Conservation (phyloP, 257 asterid genomes). For the Salvia splendens region DNA sequence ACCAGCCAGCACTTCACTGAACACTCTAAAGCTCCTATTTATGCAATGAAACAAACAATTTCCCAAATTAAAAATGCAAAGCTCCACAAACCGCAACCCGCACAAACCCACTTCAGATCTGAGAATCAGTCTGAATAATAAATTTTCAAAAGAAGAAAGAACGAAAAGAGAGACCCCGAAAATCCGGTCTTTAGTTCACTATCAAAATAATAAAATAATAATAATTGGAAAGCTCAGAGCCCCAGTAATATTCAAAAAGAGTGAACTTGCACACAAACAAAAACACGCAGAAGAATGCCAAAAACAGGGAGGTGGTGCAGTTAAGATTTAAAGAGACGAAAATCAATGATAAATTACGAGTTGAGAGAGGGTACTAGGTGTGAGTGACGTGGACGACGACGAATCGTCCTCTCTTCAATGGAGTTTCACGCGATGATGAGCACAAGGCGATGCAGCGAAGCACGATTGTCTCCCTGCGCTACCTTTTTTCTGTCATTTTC, state of each 20-base stretch:
- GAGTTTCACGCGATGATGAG: slow-evolving; percentile 23
- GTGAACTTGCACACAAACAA: slow-evolving; percentile 30
- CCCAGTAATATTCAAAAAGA: slow-evolving; percentile 15
- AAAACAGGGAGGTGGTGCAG: slow-evolving; percentile 21
- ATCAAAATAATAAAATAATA: background rate
- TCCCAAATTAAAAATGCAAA: slow-evolving; percentile 19
- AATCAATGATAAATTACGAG: background rate
- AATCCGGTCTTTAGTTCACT: background rate
- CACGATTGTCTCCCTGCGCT: background rate
- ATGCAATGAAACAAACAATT: slow-evolving; percentile 20
- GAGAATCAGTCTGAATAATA: slow-evolving; percentile 8
- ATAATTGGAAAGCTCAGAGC: background rate
- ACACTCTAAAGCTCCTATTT: slow-evolving; percentile 36
- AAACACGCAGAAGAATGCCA: slow-evolving; percentile 33
- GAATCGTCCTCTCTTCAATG: slow-evolving; percentile 36
- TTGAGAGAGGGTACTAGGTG: slow-evolving; percentile 29
- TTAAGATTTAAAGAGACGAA: slow-evolving; percentile 18
- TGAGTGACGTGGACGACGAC: slow-evolving; percentile 27
- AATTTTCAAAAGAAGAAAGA: background rate
- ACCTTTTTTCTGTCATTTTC: too few relatives aligned
- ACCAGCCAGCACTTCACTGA: slow-evolving; percentile 9
- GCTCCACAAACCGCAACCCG: slow-evolving; percentile 27
- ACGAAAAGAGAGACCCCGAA: background rate
- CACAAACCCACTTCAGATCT: slow-evolving; percentile 43
- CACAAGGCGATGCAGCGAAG: slow-evolving; percentile 33